Evolutionary conservation across 2,329 filamentous ascomycete genomes (phyloP).

Genomic region (Neonectria magnoliae): DNA sequence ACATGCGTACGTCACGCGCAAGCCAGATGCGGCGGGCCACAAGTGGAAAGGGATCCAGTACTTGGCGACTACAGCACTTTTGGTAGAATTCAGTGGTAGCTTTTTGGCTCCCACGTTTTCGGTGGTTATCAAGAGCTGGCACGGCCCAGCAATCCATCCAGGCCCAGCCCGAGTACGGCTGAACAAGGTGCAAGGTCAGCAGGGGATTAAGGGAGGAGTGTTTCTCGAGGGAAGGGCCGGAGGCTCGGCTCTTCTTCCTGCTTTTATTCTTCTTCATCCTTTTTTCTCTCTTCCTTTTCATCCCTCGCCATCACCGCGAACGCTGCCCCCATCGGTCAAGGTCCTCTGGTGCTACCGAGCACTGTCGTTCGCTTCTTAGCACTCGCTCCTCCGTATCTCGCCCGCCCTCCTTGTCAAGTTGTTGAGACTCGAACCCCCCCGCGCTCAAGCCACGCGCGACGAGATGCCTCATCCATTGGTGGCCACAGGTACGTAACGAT

Average conservation of each 20-base stretch:
- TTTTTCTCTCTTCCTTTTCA: not conserved
- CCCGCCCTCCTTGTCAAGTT: not conserved
- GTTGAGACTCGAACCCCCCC: not conserved
- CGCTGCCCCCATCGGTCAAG: not conserved
- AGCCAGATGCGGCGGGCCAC: slow-evolving; percentile 3
- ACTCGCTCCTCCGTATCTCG: slow-evolving; percentile 13
- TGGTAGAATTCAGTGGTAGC: not conserved
- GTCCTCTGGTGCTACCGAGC: not conserved
- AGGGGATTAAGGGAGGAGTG: slow-evolving; percentile 2
- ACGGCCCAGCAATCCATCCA: slow-evolving; percentile 1
- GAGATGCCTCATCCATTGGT: slow-evolving; percentile 37
- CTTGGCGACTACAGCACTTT: not conserved
- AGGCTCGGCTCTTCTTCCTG: not conserved
- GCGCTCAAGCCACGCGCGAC: not conserved
- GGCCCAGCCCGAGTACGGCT: not conserved
- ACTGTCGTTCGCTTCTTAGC: not conserved
- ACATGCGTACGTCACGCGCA: slow-evolving; percentile 22
- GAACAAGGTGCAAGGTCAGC: slow-evolving; percentile 16
- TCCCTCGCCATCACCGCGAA: not conserved
- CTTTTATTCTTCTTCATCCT: not conserved
- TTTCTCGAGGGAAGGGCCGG: slow-evolving; percentile 1
- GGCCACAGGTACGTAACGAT: slow-evolving; percentile 35
- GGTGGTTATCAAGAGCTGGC: slow-evolving; percentile 9
- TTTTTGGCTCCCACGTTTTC: slow-evolving; percentile 10
- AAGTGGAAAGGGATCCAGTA: not conserved